Base-by-base conservation (phyloP, 2,329 filamentous ascomycete genomes). In the Fusarium stilboides region DNA sequence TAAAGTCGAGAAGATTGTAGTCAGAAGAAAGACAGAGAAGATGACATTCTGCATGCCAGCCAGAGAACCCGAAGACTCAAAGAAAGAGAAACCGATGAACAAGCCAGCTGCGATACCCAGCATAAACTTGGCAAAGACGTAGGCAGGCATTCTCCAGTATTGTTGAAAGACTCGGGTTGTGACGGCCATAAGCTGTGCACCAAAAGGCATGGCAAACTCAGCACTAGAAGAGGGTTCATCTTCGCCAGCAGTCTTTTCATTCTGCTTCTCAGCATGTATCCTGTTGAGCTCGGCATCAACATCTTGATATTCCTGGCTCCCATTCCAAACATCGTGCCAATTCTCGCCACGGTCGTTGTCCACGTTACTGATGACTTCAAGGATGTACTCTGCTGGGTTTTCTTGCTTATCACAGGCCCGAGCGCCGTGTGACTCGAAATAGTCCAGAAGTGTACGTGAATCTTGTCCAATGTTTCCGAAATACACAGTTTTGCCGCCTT, bases 131-230 rank as follows among this genome's bases (percentile, higher is more conserved):
- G 91, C 87, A 77, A 92, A 92, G 73, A 96, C 89, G 79, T 96
- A 96, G n/a, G 84, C 84, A 0, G 93, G 92, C 54, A 89, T 93
- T 46, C 93, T 87, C 92, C 92, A 95, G 83, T 94, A 94, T 76
- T 96, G 92, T 74, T 93, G 87, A 79, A 94, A 94, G 10, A 94
- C 88, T 61, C 93, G 89, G 24, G 83, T 72, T 4, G 88, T 88
- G 49, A 93, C 92, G 58, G 89, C 84, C 49, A 77, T 80, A 2
- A 95, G 78, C 75, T 97, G 94, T 2, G 82, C 74, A 2, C 62
- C 65, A 74, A 97, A 92, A 0, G 93, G 89, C 71, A 92, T 91
- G 9, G 94, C 94, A 67, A 96, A 97, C 78, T 95, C 92, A 15
- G 86, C 82, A 72, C 86, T 65, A 78, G 72, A 62, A 6, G 61